Base-by-base conservation (phyloP, 2,329 filamentous ascomycete genomes). In the Fusarium transvaalense region DNA sequence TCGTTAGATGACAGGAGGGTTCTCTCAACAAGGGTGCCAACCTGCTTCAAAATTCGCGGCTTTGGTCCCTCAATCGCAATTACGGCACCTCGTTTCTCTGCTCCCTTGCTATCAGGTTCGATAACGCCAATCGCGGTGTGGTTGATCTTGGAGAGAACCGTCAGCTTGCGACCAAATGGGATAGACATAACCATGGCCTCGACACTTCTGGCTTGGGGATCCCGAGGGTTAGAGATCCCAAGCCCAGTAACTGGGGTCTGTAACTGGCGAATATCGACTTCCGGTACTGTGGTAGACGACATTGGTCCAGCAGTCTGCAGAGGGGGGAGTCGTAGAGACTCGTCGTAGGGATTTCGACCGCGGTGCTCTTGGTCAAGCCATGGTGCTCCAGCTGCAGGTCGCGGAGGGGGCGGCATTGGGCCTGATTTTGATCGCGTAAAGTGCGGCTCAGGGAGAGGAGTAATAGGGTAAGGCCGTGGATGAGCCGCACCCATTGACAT, bases 1-100 rank as follows among this genome's bases (percentile, higher is more conserved):
- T 85, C 82, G 15, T 78, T 78, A 14, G 80, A 81, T 8, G 76
- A 77, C 4, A 74, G 69, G 42, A 97, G 82, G 71, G 89, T 90
- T 34, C 84, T 83, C 56, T 91, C 85, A 21, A 97, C 87, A 19
- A 87, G 85, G 5, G 84, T 81, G 5, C 92, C 89, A 6, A 92
- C 87, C 12, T 86, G 83, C 3, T 81, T 77, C 12, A 87, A 75
- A 23, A 86, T 71, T n/a, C 74, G 73, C 9, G 76, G 68, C 59
- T 90, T 86, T 19, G 91, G 85, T 1, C 94, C 94, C 78, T 98
- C 95, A 29, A 98, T 82, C 1, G 92, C 91, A 65, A 98, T 90
- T 37, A 97, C 86, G 1, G 92, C 88, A 0, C 95, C 94, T n/a
- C 94, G 87, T 9, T 83, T 81, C 70, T 82, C 79, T 61, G 79